Evolutionary conservation across 371 early-diverging fungal genomes (phyloP), one percentile per base, ranked within the genome.

Genomic region (Apophysomyces variabilis): DNA sequence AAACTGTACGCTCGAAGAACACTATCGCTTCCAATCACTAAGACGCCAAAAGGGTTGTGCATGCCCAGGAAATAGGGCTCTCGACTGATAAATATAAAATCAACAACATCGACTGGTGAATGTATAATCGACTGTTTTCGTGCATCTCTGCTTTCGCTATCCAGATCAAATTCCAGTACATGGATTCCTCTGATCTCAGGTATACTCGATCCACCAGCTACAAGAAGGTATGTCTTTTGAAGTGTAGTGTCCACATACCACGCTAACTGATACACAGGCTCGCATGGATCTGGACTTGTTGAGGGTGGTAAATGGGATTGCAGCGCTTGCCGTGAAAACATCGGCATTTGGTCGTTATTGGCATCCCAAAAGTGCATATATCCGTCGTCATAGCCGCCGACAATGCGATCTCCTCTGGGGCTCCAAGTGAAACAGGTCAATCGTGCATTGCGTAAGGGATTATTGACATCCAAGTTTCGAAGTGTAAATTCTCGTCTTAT

Each of bases 351-450:
- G 5, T 84, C 85, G 21, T 74, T 66, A 8, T 69, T 68, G 0
- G 71, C 60, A 57, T 85, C 85, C 85, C 86, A 87, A 35, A 87
- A 67, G 35, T 77, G 82, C 47, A 80, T 66, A 38, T 68, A 75
- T 2, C 88, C 88, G 60, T 86, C 85, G 46, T 87, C 86, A 41
- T 87, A 83, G 12, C 88, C 88, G 6, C 73, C 77, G 50, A 83
- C 76, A 66, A 86, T 84, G 9, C 78, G 68, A n/a, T 69, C 62
- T 7, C 86, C 88, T 38, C 77, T 75, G 0, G 86, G 88, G 18
- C 65, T 77, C 86, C 86, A 87, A 7, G 79, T 62, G 7, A 86
- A 66, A 8, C 79, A 72, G 0, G 82, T 79, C 14, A 79, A 65
- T 60, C 39, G 78, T 64, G 74, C 74, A 4, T 71, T 69, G 44